Evolutionary conservation across 1,284 basidiomycete genomes (phyloP).

Genomic region (Puccinia brachypodii): DNA sequence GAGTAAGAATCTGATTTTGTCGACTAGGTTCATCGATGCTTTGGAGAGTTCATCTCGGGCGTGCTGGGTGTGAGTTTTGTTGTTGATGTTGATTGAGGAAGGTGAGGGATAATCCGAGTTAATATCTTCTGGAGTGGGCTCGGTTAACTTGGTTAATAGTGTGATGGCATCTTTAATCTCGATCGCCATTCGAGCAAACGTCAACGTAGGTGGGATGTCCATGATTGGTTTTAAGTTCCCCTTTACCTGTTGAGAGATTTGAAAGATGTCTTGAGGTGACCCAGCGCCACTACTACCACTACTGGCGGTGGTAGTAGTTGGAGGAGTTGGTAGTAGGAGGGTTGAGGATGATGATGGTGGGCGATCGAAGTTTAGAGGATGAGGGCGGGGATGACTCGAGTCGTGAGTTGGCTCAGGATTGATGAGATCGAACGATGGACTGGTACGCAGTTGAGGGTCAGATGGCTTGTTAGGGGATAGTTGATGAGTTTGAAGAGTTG

Average conservation of each 20-base stretch:
- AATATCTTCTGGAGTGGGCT: constrained; percentile 22
- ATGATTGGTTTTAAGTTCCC: constrained; percentile 4
- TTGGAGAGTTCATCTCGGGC: constrained; percentile 26
- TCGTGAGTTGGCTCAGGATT: background rate
- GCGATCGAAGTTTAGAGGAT: background rate
- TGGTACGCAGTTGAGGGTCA: background rate
- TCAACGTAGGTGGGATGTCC: background rate
- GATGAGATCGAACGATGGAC: constrained; percentile 10
- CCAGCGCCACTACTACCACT: background rate
- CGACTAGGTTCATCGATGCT: constrained; percentile 27
- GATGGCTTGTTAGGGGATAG: background rate
- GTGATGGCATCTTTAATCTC: constrained; percentile 27
- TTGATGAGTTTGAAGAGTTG: background rate
- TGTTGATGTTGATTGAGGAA: background rate
- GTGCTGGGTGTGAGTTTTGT: background rate
- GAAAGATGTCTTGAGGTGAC: constrained; percentile 15
- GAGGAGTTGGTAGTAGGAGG: background rate
- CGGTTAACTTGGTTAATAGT: constrained; percentile 17
- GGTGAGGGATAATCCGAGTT: background rate
- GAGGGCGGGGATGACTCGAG: no score
- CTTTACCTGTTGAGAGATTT: constrained; percentile 29
- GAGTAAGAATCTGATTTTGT: constrained; percentile 39
- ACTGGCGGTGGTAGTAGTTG: background rate
- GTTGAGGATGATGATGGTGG: background rate
- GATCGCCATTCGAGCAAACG: constrained; percentile 1